Base-by-base conservation (phyloP, 2,329 filamentous ascomycete species). In the Epichloe baconii region DNA sequence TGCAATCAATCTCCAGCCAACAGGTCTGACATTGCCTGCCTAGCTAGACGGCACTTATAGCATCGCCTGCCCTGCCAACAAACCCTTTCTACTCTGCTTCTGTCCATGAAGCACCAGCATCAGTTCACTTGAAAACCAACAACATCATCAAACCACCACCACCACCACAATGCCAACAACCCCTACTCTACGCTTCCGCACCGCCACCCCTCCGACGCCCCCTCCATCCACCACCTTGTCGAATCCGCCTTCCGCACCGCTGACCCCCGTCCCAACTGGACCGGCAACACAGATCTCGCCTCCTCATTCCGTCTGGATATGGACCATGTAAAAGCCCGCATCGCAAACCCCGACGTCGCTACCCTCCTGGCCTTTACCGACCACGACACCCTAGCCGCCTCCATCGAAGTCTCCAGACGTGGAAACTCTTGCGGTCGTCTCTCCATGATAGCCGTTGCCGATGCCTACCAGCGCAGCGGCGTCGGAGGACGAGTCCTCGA, bases 381-480 rank as follows among this genome's bases (percentile, higher is more conserved):
- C 4, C 5, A 34, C 37, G 21, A 31, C 12, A 26, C 17, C n/a
- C 21, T 47, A 3, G 44, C 46, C 15, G 49, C 43, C 23, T 61
- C 61, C 35, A 54, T 65, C 47, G 58, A 59, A 0, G 57, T 68
- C 11, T 56, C 53, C 44, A 63, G 55, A 52, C 59, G 58, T 26
- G 52, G 54, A 19, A 54, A 52, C 5, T 45, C 55, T 31, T 31
- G 26, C 11, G 67, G 61, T 5, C 62, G 66, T 36, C 52, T 71
- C 11, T 59, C 60, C 40, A 55, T 68, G 54, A 57, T 71, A 2
- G 66, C 68, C 1, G 67, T 71, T 0, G 61, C 68, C 23, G 56
- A 56, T 11, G 35, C 35, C 0, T 50, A 50, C n/a, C 67, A 70
- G 47, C 57, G 58, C 0, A 53, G 58, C 5, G 67, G 69, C 0